These are phyloP conservation scores for Vanrija sp. DNA, from an alignment of 1,284 basidiomycete genomes.

Conservation along the genomic window DNA sequence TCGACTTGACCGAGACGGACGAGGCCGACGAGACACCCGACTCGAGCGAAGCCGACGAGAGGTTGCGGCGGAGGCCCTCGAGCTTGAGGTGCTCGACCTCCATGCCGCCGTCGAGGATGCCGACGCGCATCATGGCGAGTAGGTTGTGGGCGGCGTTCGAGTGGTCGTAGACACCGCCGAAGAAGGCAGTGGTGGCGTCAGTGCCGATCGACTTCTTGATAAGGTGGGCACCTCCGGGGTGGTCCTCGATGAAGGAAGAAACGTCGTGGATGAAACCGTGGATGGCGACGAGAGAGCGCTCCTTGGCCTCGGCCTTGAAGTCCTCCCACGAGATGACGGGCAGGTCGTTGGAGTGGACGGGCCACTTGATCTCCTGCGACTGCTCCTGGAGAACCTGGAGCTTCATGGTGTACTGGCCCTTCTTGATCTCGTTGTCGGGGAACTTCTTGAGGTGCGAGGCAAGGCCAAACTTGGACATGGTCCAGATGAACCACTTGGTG, in stretches of 20 bases:
- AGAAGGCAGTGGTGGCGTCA: slow-evolving; percentile 88
- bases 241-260: slow-evolving; percentile 78
- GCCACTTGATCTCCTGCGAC: slow-evolving; percentile 71
- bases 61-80: slow-evolving; percentile 1
- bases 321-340: slow-evolving; percentile 82
- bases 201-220: slow-evolving; percentile 65
- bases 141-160: slow-evolving; percentile 80
- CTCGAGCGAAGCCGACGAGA: slow-evolving; percentile 9
- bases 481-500: slow-evolving; percentile 83
- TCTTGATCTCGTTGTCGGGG: slow-evolving; percentile 88
- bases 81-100: slow-evolving; percentile 57
- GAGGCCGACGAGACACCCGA: slow-evolving; percentile 35
- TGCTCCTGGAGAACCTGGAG: slow-evolving; percentile 72
- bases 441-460: slow-evolving; percentile 85
- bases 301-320: slow-evolving; percentile 65
- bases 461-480: slow-evolving; percentile 62
- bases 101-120: slow-evolving; percentile 72
- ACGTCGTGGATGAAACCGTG: slow-evolving; percentile 91
- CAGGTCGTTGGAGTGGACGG: slow-evolving; percentile 59
- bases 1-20: slow-evolving; percentile 31
- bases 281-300: slow-evolving; percentile 72
- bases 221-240: slow-evolving; percentile 72
- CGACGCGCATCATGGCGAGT: slow-evolving; percentile 86
- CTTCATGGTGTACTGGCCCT: slow-evolving; percentile 89
- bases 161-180: slow-evolving; percentile 89